These are phyloP conservation scores for Solanum paucissectum DNA, from an alignment of 257 asterid species.

Conservation along the genomic window DNA sequence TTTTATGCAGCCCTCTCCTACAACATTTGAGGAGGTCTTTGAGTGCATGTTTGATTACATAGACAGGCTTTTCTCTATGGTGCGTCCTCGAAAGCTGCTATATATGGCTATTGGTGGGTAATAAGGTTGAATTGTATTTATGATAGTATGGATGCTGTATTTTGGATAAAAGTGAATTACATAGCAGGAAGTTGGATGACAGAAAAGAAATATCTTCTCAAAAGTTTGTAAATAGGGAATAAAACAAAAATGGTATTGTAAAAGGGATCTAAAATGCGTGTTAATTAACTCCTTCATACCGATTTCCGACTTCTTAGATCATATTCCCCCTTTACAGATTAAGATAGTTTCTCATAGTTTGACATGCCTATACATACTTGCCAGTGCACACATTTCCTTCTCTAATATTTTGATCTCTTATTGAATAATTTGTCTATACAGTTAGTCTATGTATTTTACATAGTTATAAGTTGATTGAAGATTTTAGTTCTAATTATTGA, in stretches of 20 bases:
- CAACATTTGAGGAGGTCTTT: conserved; percentile 50
- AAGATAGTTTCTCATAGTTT: neutral
- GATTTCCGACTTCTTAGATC: neutral
- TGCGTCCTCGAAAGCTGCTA: conserved; percentile 44
- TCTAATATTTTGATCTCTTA: neutral
- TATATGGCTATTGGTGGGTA: conserved; percentile 53
- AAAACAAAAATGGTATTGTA: neutral
- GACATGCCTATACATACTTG: neutral
- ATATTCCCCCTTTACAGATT: neutral
- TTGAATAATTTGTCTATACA: neutral
- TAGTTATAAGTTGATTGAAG: neutral
- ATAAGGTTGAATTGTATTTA: neutral
- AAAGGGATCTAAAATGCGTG: neutral
- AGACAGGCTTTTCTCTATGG: conserved; percentile 37
- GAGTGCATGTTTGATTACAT: conserved; percentile 23
- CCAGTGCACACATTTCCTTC: neutral
- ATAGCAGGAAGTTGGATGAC: neutral
- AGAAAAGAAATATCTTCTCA: neutral
- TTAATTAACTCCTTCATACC: neutral
- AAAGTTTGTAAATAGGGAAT: neutral
- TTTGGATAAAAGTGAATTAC: neutral
- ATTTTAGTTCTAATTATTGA: neutral
- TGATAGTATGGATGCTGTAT: neutral
- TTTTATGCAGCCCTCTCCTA: conserved; percentile 20
- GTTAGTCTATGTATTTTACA: neutral